A percentile compares a stretch with the other conserved stretches of the same genome.
Conservation (phyloP, 768 basidiomycete genomes). For the Rhizopogon salebrosus region DNA sequence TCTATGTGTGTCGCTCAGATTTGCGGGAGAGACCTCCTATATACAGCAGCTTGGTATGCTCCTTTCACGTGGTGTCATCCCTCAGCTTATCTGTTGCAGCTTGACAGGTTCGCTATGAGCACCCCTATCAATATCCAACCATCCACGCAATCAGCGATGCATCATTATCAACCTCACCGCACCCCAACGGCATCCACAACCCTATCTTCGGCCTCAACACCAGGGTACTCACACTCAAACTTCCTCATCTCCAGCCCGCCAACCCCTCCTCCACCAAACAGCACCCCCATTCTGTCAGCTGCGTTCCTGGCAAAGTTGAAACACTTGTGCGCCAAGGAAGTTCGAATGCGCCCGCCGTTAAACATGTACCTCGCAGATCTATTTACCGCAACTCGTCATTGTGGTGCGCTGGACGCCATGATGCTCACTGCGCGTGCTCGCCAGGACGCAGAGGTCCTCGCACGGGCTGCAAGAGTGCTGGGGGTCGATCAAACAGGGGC, state of each 20-base stretch:
- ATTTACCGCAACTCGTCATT: constrained; percentile 70
- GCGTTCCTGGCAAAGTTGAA: constrained; percentile 25
- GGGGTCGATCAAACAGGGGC: constrained; percentile 57
- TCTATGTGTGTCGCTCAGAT: constrained; percentile 69
- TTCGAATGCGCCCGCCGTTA: constrained; percentile 47
- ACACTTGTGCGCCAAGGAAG: constrained; percentile 25
- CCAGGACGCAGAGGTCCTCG: constrained; percentile 62
- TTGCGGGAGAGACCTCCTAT: constrained; percentile 61
- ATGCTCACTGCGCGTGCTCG: constrained; percentile 58
- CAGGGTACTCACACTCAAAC: constrained; percentile 23
- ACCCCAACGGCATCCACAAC: constrained; percentile 23
- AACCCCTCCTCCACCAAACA: constrained; percentile 17
- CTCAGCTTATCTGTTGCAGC: constrained; percentile 33
- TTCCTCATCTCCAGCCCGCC: constrained; percentile 16
- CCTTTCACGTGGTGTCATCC: background rate
- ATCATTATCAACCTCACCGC: constrained; percentile 23
- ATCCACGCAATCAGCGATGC: constrained; percentile 29
- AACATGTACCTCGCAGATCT: constrained; percentile 67
- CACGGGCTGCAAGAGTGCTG: constrained; percentile 62
- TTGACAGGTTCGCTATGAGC: constrained; percentile 79
- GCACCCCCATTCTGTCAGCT: constrained; percentile 24
- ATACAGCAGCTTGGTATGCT: constrained; percentile 57
- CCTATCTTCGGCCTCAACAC: constrained; percentile 23
- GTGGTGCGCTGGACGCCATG: constrained; percentile 62
- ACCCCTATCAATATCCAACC: constrained; percentile 49